Base-by-base conservation (phyloP, 106 monocot genomes). In the Acanthochlamys bracteata region DNA sequence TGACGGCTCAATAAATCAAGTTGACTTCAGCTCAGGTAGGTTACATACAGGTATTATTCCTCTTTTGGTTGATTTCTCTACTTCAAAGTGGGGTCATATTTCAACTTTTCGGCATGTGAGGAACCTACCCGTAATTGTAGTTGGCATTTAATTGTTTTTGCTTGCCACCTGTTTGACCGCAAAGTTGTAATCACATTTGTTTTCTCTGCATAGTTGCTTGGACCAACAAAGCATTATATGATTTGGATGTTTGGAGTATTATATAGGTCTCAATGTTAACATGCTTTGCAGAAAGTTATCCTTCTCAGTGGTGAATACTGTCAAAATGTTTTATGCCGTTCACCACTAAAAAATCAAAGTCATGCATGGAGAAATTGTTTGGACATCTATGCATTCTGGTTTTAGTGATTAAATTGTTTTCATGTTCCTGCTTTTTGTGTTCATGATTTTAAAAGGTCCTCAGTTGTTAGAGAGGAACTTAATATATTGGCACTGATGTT, bases 141-240 rank as follows among this genome's bases (percentile, higher is more conserved):
- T 71, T 83, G 78, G 78, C 71, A 77, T 74, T 83, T 59, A 78
- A 12, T 83, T 61, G 17, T 24, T 54, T 53, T 47, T 24, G 55
- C 21, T 33, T 41, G 23, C 39, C 45, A 55, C 25, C 55, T 68
- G 64, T 58, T 81, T 81, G 63, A 68, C 66, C 23, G 9, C 41
- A 20, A 12, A 66, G 46, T 72, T 10, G 10, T 76, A 56, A 16
- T 66, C 23, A 60, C 54, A 54, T 59, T 20, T 72, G 68, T 59
- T 66, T 59, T 61, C 42, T 69, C 19, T 61, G 42, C 22, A 4
- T 9, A 51, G 51, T 51, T 51, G 2, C n/a, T 19, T 15, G n/a
- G 8, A n/a, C n/a, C n/a, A 19, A 51, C 10, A 9, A 51, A 51
- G 51, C n/a, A 2, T 51, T 51, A 51, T 51, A 51, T 13, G 8